Evolutionary conservation across 495 filamentous ascomycete species (phyloP), one percentile per base, ranked within the genome.

Genomic region (Letharia lupina): DNA sequence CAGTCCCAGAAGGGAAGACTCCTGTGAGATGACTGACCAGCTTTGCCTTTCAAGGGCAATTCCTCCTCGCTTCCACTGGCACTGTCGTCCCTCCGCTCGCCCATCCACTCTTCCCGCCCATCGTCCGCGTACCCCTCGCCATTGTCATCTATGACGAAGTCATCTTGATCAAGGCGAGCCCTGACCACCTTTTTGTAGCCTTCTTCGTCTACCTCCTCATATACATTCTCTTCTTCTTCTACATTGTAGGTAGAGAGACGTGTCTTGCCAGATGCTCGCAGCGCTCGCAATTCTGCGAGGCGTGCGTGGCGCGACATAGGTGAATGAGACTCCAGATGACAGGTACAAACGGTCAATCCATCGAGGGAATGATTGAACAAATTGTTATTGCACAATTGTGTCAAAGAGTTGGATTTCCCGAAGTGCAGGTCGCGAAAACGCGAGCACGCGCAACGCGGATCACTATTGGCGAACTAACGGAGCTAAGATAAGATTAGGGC

Each of bases 191-290:
- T 94, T 77, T 96, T 96, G 81, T 98, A 98, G 60, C 89, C 89
- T 71, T 96, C 93, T 70, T 98, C 94, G 73, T 98, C 93, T 60
- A 98, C 92, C 74, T 96, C 93, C 64, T 97, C 93, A 77, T 96
- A 98, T 50, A 98, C 80, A 61, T 89, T 85, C 63, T 87, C 87
- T 70, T 89, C 89, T 63, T 97, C 87, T 74, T 89, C 84, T 65
- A 98, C 83, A 74, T 97, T 77, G 79, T 98, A 98, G n/a, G 84
- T 87, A 64, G 91, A 88, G 44, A 93, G 83, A 64, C 88, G 87
- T 74, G 91, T 97, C 80, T 96, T 96, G 73, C 94, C 94, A 15
- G 93, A 83, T 70, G 90, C 87, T 64, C 91, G 90, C 63, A 98
- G 84, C 72, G 89, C 90, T 70, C 84, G 84, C 60, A 97, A 83